Base-by-base conservation (phyloP, 1,284 basidiomycete genomes). In the Ustilago loliicola region DNA sequence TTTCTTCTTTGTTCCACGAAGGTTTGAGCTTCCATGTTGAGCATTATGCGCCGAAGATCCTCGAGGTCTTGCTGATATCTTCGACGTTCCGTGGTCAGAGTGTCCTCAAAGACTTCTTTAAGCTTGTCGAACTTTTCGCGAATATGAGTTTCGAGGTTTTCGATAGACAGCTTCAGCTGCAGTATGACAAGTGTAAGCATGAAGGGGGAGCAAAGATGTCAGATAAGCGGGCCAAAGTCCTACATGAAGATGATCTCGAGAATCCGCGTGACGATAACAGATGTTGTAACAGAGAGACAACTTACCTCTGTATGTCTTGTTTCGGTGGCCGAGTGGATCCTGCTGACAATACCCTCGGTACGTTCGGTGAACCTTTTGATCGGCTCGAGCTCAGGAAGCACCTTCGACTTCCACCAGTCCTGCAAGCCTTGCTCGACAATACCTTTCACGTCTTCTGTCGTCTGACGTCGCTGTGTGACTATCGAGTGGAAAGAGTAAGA, bases 91-190 rank as follows among this genome's bases (percentile, higher is more conserved):
- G 19, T 21, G 15, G n/a, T 21, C n/a, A 21, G 21, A 11, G 11
- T 21, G 42, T 45, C 42, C 21, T 45, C 42, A 7, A 45, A 45
- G 8, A 21, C 21, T n/a, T 50, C 48, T 17, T 50, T 29, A 25
- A 50, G 23, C 48, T 50, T 50, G 48, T 50, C 25, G 48, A 17
- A 15, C 19, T 50, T 50, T 19, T 50, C 48, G 48, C 48, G 23
- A 17, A 27, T 25, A n/a, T 29, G 15, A 27, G 27, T 50, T 15
- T 25, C 11, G 11, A 27, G 27, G n/a, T n/a, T 29, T 25, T 50
- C 48, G 25, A 50, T 7, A 10, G 48, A 50, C 25, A 50, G 11
- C 48, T 29, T 50, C 27, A 50, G 23, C 48, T 50, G 11, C 27
- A 50, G n/a, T 11, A 27, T 15, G 21, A 23, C 45, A 23, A 5